A percentile compares a stretch with the other conserved stretches of the same genome.
Conservation (phyloP, 2,329 filamentous ascomycete species). For the Penicillium sp. region DNA sequence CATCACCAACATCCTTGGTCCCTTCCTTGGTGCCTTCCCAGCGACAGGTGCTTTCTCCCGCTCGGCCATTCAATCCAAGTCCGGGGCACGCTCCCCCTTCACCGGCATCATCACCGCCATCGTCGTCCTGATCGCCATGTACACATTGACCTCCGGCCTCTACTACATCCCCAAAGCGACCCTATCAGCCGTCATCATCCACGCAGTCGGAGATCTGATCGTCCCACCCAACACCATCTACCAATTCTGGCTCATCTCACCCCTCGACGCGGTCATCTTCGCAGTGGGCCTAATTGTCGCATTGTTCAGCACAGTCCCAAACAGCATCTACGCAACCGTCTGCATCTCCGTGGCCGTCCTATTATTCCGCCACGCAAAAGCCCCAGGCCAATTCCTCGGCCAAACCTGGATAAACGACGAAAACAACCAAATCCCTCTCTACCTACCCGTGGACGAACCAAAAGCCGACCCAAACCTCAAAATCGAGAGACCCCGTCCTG, state of each 20-base stretch:
- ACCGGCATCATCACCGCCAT: conserved; percentile 80
- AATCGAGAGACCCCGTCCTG: conserved; percentile 74
- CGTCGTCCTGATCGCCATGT: conserved; percentile 81
- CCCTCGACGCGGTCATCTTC: conserved; percentile 84
- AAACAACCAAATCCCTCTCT: conserved; percentile 50
- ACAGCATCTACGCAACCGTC: conserved; percentile 84
- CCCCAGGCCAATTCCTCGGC: conserved; percentile 77
- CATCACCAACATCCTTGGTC: conserved; percentile 79
- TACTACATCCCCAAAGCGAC: conserved; percentile 82
- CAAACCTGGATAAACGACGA: conserved; percentile 33
- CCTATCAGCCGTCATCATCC: conserved; percentile 83
- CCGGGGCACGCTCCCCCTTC: conserved; percentile 83
- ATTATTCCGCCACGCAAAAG: conserved; percentile 75
- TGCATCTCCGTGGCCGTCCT: conserved; percentile 70
- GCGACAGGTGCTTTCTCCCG: conserved; percentile 90
- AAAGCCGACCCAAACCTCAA: conserved; percentile 78
- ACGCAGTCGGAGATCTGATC: conserved; percentile 86
- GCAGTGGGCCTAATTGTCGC: conserved; percentile 85
- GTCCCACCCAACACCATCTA: conserved; percentile 84
- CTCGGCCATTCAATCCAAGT: conserved; percentile 92
- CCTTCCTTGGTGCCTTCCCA: conserved; percentile 84
- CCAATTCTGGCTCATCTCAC: conserved; percentile 87
- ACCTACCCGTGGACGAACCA: conserved; percentile 76
- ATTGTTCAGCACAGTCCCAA: conserved; percentile 79
- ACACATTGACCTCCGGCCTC: conserved; percentile 79